Conservation (phyloP, 1,139 yeast genomes). For the Saccharomyces hybrid region DNA sequence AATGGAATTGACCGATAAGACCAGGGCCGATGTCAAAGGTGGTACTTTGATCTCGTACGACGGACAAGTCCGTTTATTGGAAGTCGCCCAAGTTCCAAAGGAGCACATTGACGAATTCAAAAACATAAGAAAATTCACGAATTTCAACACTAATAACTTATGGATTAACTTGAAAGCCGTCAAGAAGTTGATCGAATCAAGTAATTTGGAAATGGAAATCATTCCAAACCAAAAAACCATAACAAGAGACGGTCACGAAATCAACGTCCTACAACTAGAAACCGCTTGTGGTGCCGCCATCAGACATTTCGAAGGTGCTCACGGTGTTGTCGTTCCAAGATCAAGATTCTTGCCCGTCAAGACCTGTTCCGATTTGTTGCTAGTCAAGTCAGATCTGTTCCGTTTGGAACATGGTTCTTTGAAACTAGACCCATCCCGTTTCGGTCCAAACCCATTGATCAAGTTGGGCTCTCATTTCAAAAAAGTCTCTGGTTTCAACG, state of each 20-base stretch:
- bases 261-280: slow-evolving; percentile 88
- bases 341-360: slow-evolving; percentile 96
- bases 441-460: slow-evolving; percentile 89
- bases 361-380: slow-evolving; percentile 88
- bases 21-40: slow-evolving; percentile 99
- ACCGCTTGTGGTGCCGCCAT: slow-evolving; percentile 99
- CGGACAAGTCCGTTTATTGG: slow-evolving; percentile 88
- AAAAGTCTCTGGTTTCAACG: slow-evolving; percentile 86
- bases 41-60: slow-evolving; percentile 96
- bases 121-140: slow-evolving; percentile 93
- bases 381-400: slow-evolving; percentile 95
- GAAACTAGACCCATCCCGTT: slow-evolving; percentile 75
- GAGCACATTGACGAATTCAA: slow-evolving; percentile 98
- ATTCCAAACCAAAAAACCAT: slow-evolving; percentile 90
- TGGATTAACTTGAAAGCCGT: slow-evolving; percentile 96
- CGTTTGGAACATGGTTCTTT: slow-evolving; percentile 87
- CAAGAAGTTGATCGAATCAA: slow-evolving; percentile 81
- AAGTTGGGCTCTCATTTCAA: slow-evolving; percentile 95
- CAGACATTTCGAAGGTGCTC: slow-evolving; percentile 90
- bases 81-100: slow-evolving; percentile 98
- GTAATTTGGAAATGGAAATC: slow-evolving; percentile 82
- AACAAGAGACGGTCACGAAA: slow-evolving; percentile 64
- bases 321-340: slow-evolving; percentile 97
- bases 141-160: slow-evolving; percentile 94
- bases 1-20: slow-evolving; percentile 97